Percentiles rank a stretch among this genome's conserved stretches.
Evolutionary conservation across 495 filamentous ascomycete genomes (phyloP).

Genomic region (Daldinia decipiens): DNA sequence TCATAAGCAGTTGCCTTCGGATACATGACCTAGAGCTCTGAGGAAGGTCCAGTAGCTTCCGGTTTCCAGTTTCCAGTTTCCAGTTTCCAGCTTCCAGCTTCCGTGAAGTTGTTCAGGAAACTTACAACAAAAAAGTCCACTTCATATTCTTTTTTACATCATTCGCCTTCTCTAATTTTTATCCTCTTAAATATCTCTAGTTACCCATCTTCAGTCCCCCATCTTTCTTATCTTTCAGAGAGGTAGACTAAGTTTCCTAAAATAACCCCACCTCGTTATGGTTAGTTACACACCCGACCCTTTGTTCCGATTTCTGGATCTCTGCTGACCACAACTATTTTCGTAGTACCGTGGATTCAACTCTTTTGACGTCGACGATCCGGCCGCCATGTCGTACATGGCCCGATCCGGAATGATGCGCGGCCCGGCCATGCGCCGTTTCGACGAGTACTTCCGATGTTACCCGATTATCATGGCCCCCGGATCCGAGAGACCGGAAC

Average conservation of each 20-base stretch:
- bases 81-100: background rate
- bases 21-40: constrained; percentile 13
- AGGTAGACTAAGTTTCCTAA: background rate
- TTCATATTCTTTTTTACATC: constrained; percentile 6
- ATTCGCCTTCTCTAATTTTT: constrained; percentile 1
- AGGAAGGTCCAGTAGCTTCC: constrained; percentile 20
- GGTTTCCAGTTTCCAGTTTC: background rate
- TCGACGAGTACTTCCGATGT: constrained; percentile 97
- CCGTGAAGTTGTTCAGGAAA: constrained; percentile 3
- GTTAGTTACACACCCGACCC: constrained; percentile 31
- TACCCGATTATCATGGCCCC: constrained; percentile 95
- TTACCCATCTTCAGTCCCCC: background rate
- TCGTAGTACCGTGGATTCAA: constrained; percentile 54
- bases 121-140: constrained; percentile 10
- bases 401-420: constrained; percentile 53
- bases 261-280: constrained; percentile 9
- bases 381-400: constrained; percentile 61
- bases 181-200: background rate
- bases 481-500: constrained; percentile 86
- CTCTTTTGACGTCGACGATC: constrained; percentile 65
- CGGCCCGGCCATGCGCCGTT: constrained; percentile 64
- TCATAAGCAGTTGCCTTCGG: constrained; percentile 43
- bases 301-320: constrained; percentile 15
- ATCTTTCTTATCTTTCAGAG: background rate
- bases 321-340: constrained; percentile 29